Evolutionary conservation across 148 eudicot species (phyloP), one percentile per base, ranked within the genome.

Genomic region (Rheum nobile): DNA sequence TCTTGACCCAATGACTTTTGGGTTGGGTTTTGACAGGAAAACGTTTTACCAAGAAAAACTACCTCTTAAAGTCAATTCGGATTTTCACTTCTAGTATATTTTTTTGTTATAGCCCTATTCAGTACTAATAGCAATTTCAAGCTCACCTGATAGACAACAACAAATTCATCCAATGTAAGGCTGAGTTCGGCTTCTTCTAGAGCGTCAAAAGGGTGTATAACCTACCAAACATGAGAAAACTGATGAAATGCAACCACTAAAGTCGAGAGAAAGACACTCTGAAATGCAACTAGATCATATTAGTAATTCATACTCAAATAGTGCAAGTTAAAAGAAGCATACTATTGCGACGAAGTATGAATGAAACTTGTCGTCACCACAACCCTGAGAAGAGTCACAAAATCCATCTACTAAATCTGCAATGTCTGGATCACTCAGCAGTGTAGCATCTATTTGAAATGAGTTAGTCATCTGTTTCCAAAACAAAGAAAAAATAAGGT

Each of bases 171-270:
- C 67, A 86, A 77, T 63, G 69, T 67, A 47, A 91, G 87, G 78
- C 75, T 85, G 70, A 91, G 83, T 83, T 91, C 97, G 37, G 85
- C 89, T 59, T 89, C 91, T 74, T 84, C 83, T 80, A 89, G 82
- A 35, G 93, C 93, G 79, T 91, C 93, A 78, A 89, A 91, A 42
- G 91, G 77, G 80, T 89, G 93, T 71, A 87, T 75, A 46, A 84
- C 93, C 97, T 89, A 67, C 35, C 37, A 47, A 10, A 50, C 0
- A n/a, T 0, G 21, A 4, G 6, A 4, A 50, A 50, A 19, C 55
- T 6, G 39, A 37, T 37, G 39, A 37, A 37, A 37, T 37, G 39
- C 39, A n/a, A n/a, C n/a, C n/a, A n/a, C n/a, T n/a, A n/a, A n/a
- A n/a, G n/a, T n/a, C n/a, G n/a, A n/a, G n/a, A n/a, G n/a, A n/a